Evolutionary conservation across 1,284 basidiomycete genomes (phyloP), one percentile per base, ranked within the genome.

Genomic region (Inonotus obliquus): DNA sequence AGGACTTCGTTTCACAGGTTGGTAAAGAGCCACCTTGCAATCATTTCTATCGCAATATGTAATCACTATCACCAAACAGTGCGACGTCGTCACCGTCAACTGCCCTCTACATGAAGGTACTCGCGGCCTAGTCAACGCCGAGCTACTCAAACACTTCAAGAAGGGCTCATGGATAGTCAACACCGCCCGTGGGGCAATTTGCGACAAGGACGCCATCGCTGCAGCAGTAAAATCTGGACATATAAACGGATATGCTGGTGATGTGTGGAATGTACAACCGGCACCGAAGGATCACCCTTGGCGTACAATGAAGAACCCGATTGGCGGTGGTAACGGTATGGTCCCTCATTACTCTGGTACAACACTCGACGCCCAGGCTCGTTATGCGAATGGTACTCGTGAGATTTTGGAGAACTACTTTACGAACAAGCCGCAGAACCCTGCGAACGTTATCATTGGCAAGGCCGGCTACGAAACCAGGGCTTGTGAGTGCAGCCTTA

Each of bases 161-260:
- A 89, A 91, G 71, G 87, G 87, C 54, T 82, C 90, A n/a, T 95
- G 91, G 89, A 82, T 96, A 67, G 86, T 96, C 72, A 96, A 96
- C 83, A 96, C 94, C 35, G 94, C 94, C 48, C 92, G 94, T 69
- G 95, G 95, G 52, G 95, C 95, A 56, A 95, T 98, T 71, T 92
- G 89, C 73, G 88, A 94, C 76, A 86, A 87, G 66, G 82, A 92
- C 65, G 93, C 86, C 52, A 86, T 97, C 63, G 86, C 86, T 10
- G 85, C 75, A 1, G 93, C 94, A 10, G 75, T 98, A 65, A 81
- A 84, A 75, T 86, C 81, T 59, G 95, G 95, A 17, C 90, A 92
- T 55, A 73, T 96, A 62, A 73, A 75, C 63, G 92, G 83, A 5
- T 87, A 87, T 72, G 84, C 86, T 67, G 86, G 86, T 64, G 85